Percentiles rank a stretch among this genome's conserved stretches.
Evolutionary conservation across 371 early-diverging fungal species (phyloP).

Genomic region (Basidiobolus meristosporus): DNA sequence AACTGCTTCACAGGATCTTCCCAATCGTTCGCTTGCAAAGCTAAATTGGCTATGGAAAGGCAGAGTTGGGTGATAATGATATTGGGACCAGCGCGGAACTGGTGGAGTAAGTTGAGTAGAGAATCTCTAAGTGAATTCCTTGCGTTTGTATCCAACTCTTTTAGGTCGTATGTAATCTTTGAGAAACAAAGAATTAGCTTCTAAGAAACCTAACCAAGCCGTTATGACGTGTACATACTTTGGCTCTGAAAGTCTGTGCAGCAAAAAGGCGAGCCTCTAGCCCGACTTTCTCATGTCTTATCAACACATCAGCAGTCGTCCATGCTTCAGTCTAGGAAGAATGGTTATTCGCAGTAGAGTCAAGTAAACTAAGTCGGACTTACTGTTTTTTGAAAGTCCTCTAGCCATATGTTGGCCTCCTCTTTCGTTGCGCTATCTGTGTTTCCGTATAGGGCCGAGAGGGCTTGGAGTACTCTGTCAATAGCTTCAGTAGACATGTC

Average conservation of each 20-base stretch:
- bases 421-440: constrained; percentile 17
- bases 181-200: neutral
- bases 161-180: constrained; percentile 59
- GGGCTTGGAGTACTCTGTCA: constrained; percentile 10
- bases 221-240: too few species aligned
- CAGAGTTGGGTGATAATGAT: constrained; percentile 64
- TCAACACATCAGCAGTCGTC: constrained; percentile 54
- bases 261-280: constrained; percentile 62
- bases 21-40: constrained; percentile 73
- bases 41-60: constrained; percentile 65
- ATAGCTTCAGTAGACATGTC: too few species aligned
- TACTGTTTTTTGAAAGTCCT: constrained; percentile 79
- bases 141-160: constrained; percentile 43
- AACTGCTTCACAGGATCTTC: constrained; percentile 49
- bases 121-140: constrained; percentile 60
- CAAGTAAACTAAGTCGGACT: constrained; percentile 1
- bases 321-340: constrained; percentile 62
- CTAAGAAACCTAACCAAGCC: neutral
- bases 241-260: constrained; percentile 82
- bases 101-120: constrained; percentile 35
- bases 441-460: constrained; percentile 15
- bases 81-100: constrained; percentile 28
- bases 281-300: constrained; percentile 29
- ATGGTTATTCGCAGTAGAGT: neutral
- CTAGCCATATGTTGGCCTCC: constrained; percentile 66